Evolutionary conservation across 176 grass and related monocot species (phyloP).

Genomic region (Triticum monococcum): DNA sequence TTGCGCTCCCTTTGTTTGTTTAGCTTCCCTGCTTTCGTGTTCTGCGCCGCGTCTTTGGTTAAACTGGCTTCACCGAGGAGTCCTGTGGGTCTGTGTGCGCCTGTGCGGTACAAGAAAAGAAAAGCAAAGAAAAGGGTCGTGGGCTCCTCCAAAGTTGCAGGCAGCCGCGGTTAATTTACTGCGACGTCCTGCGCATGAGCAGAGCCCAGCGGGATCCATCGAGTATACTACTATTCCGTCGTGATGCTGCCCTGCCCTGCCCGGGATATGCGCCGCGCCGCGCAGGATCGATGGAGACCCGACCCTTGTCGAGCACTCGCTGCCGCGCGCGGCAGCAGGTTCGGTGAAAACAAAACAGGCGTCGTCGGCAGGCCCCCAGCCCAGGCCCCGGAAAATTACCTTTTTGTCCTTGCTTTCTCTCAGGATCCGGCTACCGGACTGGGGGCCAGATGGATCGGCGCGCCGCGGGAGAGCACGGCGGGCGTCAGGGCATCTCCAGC

Average conservation of each 20-base stretch:
- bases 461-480: neutral
- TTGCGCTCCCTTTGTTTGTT: neutral
- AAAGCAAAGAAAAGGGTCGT: neutral
- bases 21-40: neutral
- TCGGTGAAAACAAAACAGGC: neutral
- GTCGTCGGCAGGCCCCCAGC: neutral
- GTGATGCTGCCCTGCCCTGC: too few species aligned
- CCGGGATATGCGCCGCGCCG: neutral
- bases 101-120: too few species aligned
- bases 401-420: neutral
- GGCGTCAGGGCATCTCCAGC: too few species aligned
- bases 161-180: neutral
- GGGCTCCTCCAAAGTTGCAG: neutral
- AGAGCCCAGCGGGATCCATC: too few species aligned
- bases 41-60: neutral
- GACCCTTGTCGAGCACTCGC: neutral
- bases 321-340: neutral
- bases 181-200: neutral
- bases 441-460: neutral
- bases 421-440: neutral
- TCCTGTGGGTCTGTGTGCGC: too few species aligned
- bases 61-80: neutral
- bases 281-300: neutral
- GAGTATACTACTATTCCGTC: neutral
- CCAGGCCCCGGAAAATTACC: too few species aligned